Evolutionary conservation across 768 basidiomycete species (phyloP).

Genomic region (Lenzites betulinus): DNA sequence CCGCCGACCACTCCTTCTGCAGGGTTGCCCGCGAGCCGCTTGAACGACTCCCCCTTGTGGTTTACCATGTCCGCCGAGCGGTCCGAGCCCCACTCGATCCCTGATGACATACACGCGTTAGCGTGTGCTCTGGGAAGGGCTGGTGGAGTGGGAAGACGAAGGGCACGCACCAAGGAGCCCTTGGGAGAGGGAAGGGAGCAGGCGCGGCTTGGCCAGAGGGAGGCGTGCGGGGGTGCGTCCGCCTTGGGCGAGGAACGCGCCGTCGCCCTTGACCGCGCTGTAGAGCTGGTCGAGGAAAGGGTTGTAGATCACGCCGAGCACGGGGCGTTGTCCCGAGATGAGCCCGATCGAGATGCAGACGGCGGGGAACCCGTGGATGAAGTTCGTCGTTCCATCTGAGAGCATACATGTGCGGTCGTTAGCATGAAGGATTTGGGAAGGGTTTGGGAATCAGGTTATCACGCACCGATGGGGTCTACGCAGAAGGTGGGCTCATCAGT

Average conservation of each 20-base stretch:
- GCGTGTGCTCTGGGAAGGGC: not conserved
- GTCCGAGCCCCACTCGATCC: constrained; percentile 90
- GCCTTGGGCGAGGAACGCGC: constrained; percentile 58
- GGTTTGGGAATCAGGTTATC: not conserved
- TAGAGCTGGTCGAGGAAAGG: constrained; percentile 90
- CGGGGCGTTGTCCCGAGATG: constrained; percentile 76
- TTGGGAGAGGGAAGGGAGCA: constrained; percentile 72
- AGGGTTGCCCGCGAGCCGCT: constrained; percentile 73
- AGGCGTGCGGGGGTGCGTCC: constrained; percentile 57
- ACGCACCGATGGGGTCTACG: constrained; percentile 88
- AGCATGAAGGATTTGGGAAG: not conserved
- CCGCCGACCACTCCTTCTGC: constrained; percentile 64
- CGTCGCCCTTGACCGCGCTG: constrained; percentile 76
- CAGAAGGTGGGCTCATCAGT: constrained; percentile 94
- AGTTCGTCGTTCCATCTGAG: constrained; percentile 86
- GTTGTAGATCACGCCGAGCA: constrained; percentile 92
- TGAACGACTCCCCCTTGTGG: constrained; percentile 67
- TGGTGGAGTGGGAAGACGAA: no score
- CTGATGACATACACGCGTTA: constrained; percentile 38
- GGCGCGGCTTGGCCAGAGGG: constrained; percentile 70
- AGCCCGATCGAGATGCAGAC: constrained; percentile 91
- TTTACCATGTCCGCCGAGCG: constrained; percentile 53
- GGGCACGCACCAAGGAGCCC: constrained; percentile 55
- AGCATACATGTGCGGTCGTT: not conserved
- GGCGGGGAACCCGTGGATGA: constrained; percentile 83